Evolutionary conservation across 2,329 filamentous ascomycete species (phyloP), one percentile per base, ranked within the genome.

Genomic region (Lachnellula hyalina): DNA sequence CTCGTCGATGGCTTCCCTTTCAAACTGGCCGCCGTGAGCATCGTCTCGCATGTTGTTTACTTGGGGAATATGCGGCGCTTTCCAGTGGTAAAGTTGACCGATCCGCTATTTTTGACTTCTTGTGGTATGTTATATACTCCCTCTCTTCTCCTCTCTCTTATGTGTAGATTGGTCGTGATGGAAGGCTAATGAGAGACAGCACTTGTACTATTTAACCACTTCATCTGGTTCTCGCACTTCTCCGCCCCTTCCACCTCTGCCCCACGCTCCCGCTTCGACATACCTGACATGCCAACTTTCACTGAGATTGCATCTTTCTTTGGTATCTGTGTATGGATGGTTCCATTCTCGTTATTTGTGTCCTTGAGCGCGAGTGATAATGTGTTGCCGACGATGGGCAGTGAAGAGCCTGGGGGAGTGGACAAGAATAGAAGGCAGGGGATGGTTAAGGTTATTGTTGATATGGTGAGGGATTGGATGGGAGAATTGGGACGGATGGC

Each of bases 291-390:
- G 45, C 94, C 94, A 0, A 86, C 82, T 38, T 99, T 99, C 71
- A 92, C 90, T 17, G 90, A 97, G 74, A 94, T 97, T 45, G 91
- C 94, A 0, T 93, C 90, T 0, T 99, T 94, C 73, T 99, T 99
- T 68, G 94, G 94, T 0, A 77, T 99, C 2, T 96, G 92, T 66
- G 92, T 99, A 0, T 99, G 94, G 94, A 79, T 99, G 1, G 89
- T 97, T 0, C 94, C 94, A 0, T 99, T 99, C 69, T 85, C 92
- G 15, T 79, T 99, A 14, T 99, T 99, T 68, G 93, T 99, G 49
- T 96, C 89, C 66, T 74, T 99, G 42, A 96, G 90, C 17, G 94
- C 94, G 0, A 90, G 91, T 52, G 94, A 99, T 68, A 97, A 97
- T 68, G 90, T 97, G 3, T 75, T 99, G 50, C 94, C 94, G 0